Evolutionary conservation across 1,284 basidiomycete genomes (phyloP).

Genomic region (Cutaneotrichosporon arboriforme): DNA sequence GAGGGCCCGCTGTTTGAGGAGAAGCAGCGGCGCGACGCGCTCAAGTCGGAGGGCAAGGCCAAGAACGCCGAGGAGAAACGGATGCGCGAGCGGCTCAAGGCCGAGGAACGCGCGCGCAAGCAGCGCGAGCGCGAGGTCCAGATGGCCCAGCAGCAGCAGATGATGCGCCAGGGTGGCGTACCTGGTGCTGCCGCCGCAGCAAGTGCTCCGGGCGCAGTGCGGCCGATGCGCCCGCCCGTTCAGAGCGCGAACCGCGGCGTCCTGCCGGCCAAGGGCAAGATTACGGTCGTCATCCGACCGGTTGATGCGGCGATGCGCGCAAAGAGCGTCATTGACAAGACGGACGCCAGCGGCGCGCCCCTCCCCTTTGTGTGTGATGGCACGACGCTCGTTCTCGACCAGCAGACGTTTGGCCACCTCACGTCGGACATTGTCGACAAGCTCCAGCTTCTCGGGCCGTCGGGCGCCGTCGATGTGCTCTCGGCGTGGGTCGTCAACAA

Average conservation of each 20-base stretch:
- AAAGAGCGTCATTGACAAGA: conserved; percentile 36
- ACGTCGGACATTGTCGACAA: conserved; percentile 41
- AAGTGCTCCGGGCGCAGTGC: neutral
- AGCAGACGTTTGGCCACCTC: conserved; percentile 39
- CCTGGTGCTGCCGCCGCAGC: neutral
- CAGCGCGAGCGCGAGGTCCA: conserved; percentile 25
- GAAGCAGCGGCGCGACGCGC: conserved; percentile 40
- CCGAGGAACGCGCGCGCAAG: conserved; percentile 34
- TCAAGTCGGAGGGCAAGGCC: conserved; percentile 42
- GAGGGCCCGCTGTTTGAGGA: conserved; percentile 47
- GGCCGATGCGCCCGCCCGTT: conserved; percentile 6
- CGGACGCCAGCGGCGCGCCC: conserved; percentile 33
- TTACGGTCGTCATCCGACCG: conserved; percentile 36
- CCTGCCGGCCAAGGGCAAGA: conserved; percentile 36
- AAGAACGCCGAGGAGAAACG: conserved; percentile 42
- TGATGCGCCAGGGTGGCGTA: conserved; percentile 14
- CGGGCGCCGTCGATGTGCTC: conserved; percentile 39
- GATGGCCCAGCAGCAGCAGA: conserved; percentile 17
- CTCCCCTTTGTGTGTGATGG: conserved; percentile 44
- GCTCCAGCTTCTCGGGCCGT: conserved; percentile 36
- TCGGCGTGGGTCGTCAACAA: conserved; percentile 45
- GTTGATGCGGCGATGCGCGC: conserved; percentile 38
- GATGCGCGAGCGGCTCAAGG: conserved; percentile 37
- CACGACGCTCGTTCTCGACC: conserved; percentile 38
- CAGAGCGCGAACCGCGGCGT: conserved; percentile 29